Evolutionary conservation across 2,329 filamentous ascomycete genomes (phyloP), one percentile per base, ranked within the genome.

Genomic region (Pseudopithomyces chartarum): DNA sequence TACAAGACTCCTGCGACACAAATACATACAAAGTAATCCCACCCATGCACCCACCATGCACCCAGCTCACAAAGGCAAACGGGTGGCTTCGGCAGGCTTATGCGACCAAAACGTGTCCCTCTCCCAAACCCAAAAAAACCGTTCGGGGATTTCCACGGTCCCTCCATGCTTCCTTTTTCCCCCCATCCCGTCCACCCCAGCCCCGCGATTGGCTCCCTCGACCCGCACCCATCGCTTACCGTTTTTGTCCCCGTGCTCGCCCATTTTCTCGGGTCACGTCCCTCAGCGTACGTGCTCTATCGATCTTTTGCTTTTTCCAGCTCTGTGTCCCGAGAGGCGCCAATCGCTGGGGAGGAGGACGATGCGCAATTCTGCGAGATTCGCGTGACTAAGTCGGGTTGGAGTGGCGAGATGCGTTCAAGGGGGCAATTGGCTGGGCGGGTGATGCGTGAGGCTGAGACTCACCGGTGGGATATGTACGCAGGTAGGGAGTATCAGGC

Each of bases 11-110:
- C 20, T 38, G n/a, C 34, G 13, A 33, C 6, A 13, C n/a, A 15
- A 10, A 49, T 11, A 22, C 22, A 20, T 22, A 20, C 11, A 15
- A n/a, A n/a, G n/a, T n/a, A n/a, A 15, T 17, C 23, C 29, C 40
- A 32, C 22, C 26, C 48, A 34, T 45, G 43, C 17, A 32, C 29
- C 29, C 36, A 13, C 12, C 39, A 43, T 61, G 38, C 48, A 42
- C 52, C 50, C 52, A 54, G 50, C 55, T 58, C 39, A 48, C 34
- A 46, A 36, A 29, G 26, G 26, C 38, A 39, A 23, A 57, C 57
- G 61, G 55, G 61, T 64, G 61, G 61, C 61, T 60, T 54, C 61
- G 61, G 61, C 57, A 58, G 61, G 61, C 61, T 62, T 62, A 61
- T 61, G 61, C 60, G 58, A 46, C 51, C 13, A 54, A 49, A 63